Evolutionary conservation across 2,329 filamentous ascomycete genomes (phyloP), one percentile per base, ranked within the genome.

Genomic region (Leptodontidium sp.): DNA sequence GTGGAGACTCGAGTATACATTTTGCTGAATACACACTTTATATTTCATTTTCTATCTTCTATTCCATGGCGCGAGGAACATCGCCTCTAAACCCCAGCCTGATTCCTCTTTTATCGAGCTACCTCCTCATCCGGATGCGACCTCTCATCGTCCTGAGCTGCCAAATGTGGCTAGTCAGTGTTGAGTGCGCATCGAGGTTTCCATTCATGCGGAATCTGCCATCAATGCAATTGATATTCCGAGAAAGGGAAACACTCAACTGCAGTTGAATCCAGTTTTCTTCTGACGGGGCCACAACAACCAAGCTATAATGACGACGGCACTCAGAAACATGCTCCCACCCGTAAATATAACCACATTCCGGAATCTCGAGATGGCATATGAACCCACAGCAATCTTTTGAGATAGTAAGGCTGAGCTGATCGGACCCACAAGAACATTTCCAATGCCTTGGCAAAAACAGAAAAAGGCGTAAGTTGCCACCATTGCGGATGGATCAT

Each of bases 401-500:
- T 38, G 17, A n/a, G 68, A 66, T 43, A 79, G 64, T 64, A 79
- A 65, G 40, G 64, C 73, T 1, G 74, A 73, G 58, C 77, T 78
- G 11, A 79, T 72, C 1, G 78, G 78, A 0, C 77, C 78, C 6
- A 74, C 75, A 9, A 77, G 58, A 29, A 80, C 71, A 68, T 79
- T 79, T 0, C 78, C 78, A 12, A 79, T 67, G 2, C 78, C 78
- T 67, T 79, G 74, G 24, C 75, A 59, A 65, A 78, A 78, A 5
- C 75, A 71, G 24, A 79, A 74, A 9, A 79, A 74, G 4, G 73
- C 67, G 65, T 71, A 80, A 0, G 73, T 78, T 1, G 75, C 71
- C 11, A 77, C 64, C 3, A 75, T 70, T 9, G 76, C 71, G 12
- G 73, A 73, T 1, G 73, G 75, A n/a, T 78, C 78, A 50, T 76